Base-by-base conservation (phyloP, 768 basidiomycete genomes). In the Psilocybe azurescens region DNA sequence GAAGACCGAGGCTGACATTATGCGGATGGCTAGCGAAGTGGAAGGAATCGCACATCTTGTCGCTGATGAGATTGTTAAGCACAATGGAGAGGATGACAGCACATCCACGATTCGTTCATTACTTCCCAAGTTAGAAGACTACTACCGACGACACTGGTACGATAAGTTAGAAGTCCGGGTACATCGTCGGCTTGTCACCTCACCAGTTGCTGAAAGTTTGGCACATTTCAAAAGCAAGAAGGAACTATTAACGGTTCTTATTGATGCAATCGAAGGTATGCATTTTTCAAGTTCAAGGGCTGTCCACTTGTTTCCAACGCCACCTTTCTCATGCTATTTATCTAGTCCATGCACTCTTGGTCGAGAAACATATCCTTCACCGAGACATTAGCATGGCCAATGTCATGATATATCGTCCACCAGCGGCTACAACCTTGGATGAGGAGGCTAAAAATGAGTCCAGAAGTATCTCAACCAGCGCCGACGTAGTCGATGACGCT, bases 341-440 rank as follows among this genome's bases (percentile, higher is more conserved):
- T 50, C 14, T 30, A 62, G 61, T 39, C 14, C 55, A 57, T 38
- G 13, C n/a, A 3, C 50, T 39, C 18, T 36, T 62, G 20, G 18
- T 36, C 18, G 38, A n/a, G 39, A 57, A 64, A 32, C 53, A 48
- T 2, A 66, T 73, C 24, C 63, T 73, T n/a, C 70, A 73, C 49
- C 62, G 69, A 11, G 72, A 73, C 49, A 67, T 73, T 47, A 70
- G 67, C 54, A 30, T 68, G n/a, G 53, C 57, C n/a, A 73, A 73
- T 44, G 61, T 71, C 29, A 65, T 69, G 28, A 61, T 71, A 9
- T 18, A 53, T 53, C 38, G 47, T 28, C 47, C 38, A 6, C 53
- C 13, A 2, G 6, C 28, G 1, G 41, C 14, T 18, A 36, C 11
- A 11, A 11, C 33, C 33, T 16, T n/a, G 6, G n/a, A n/a, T 13